A percentile compares a stretch with the other conserved stretches of the same genome.
phyloP scores from a whole-genome alignment of 1,139 yeast genomes.

The Geotrichum aggregatum region DNA sequence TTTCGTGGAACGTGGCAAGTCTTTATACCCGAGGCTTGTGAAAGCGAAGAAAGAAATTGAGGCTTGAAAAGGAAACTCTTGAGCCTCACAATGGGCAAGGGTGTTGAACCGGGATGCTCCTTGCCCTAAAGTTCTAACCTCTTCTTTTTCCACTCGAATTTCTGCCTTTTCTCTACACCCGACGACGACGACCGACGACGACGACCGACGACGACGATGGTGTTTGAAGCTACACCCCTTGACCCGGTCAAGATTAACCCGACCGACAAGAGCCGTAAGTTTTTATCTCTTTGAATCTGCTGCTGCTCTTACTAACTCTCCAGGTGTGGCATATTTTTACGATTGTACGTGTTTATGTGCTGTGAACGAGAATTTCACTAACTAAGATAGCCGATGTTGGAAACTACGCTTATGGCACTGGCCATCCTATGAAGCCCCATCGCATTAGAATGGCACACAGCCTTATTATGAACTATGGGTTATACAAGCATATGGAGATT shows the following conservation, averaged over 20 bases:
- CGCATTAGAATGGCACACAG: constrained; percentile 98
- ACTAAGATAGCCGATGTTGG: constrained; percentile 71
- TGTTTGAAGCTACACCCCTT: constrained; percentile 44
- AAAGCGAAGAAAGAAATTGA: no score
- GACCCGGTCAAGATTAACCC: constrained; percentile 57
- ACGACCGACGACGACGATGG: constrained; percentile 19
- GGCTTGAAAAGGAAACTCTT: background rate
- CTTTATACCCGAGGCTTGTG: background rate
- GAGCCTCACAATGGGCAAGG: constrained; percentile 2
- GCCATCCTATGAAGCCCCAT: constrained; percentile 98
- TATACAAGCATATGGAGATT: constrained; percentile 95
- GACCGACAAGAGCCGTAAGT: constrained; percentile 53
- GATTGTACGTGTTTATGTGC: constrained; percentile 39
- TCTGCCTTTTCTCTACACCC: background rate
- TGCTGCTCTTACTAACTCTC: constrained; percentile 16
- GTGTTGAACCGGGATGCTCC: background rate
- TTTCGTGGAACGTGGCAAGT: background rate
- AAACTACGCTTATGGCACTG: constrained; percentile 95
- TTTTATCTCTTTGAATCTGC: constrained; percentile 6
- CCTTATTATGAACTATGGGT: constrained; percentile 92
- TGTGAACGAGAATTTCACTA: background rate
- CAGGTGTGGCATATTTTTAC: constrained; percentile 60
- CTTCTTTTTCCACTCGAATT: background rate
- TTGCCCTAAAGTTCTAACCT: background rate
- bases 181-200: background rate